Evolutionary conservation across 2,329 filamentous ascomycete genomes (phyloP).

Genomic region (Stemphylium vesicarium): DNA sequence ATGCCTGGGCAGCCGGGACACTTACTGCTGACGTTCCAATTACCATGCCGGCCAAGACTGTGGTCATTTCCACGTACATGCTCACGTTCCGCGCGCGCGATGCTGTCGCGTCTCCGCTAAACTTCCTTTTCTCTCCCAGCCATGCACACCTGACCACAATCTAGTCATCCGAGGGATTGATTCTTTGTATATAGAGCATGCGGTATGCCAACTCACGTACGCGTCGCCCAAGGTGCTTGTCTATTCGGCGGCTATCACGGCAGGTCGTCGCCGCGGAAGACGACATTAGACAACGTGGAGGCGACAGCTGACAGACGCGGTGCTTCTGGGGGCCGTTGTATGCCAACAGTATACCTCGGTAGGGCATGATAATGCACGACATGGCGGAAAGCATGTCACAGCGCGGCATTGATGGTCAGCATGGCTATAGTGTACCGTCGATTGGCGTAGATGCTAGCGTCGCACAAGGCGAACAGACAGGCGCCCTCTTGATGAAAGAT

Average conservation of each 20-base stretch:
- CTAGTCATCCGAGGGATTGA: neutral
- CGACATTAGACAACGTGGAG: conserved; percentile 1
- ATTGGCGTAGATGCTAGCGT: neutral
- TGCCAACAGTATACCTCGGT: neutral
- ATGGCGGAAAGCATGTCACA: neutral
- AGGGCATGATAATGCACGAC: conserved; percentile 12
- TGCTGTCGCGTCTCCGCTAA: too few relatives aligned
- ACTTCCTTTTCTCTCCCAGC: neutral
- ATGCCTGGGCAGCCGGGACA: conserved; percentile 2
- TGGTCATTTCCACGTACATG: neutral
- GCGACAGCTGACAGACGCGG: conserved; percentile 6
- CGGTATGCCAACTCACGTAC: neutral
- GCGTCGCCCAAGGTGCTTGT: neutral
- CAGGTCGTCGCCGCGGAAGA: neutral
- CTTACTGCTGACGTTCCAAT: too few relatives aligned
- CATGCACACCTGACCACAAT: neutral
- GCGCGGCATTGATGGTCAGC: neutral
- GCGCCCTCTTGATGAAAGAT: neutral
- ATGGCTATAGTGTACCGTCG: neutral
- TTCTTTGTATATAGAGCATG: too few relatives aligned
- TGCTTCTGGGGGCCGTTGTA: neutral
- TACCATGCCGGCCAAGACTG: neutral
- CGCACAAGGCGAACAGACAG: neutral
- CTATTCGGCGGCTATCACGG: conserved; percentile 13
- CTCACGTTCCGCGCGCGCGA: too few relatives aligned